A percentile compares a stretch with the other conserved stretches of the same genome.
phyloP scores from a whole-genome alignment of 495 filamentous ascomycete genomes.

The Aspergillus panamensis region DNA sequence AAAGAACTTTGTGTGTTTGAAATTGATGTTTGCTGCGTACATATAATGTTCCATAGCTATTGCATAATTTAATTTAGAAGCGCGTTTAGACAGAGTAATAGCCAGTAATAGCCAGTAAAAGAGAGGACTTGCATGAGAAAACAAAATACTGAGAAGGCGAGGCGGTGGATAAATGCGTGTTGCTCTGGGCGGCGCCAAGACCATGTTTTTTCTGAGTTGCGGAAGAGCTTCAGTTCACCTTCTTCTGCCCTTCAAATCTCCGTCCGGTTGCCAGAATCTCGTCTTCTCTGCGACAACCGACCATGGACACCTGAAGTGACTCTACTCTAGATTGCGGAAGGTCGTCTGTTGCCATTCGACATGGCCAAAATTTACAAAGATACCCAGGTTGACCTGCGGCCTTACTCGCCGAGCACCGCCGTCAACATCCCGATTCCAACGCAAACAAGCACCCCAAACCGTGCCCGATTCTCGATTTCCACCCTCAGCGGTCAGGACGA shows the following conservation, averaged over 20 bases:
- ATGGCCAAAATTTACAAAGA: slow-evolving; percentile 74
- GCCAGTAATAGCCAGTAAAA: no score
- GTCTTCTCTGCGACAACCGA: slow-evolving; percentile 20
- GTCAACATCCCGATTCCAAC: slow-evolving; percentile 72
- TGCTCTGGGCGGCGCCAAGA: slow-evolving; percentile 35
- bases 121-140: no score
- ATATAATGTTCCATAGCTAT: neutral
- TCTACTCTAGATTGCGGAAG: slow-evolving; percentile 23
- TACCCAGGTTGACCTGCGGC: slow-evolving; percentile 76
- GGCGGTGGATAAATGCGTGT: slow-evolving; percentile 20
- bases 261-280: slow-evolving; percentile 19
- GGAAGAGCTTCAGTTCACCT: slow-evolving; percentile 41
- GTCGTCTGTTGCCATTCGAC: slow-evolving; percentile 26
- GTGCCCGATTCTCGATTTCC: slow-evolving; percentile 45
- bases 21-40: slow-evolving; percentile 10
- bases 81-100: neutral
- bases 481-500: slow-evolving; percentile 33
- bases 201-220: slow-evolving; percentile 40
- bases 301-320: slow-evolving; percentile 41
- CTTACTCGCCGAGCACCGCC: slow-evolving; percentile 62
- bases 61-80: neutral
- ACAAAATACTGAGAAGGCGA: no score
- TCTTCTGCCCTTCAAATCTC: slow-evolving; percentile 35
- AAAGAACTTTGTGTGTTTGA: slow-evolving; percentile 12
- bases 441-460: slow-evolving; percentile 38